Evolutionary conservation across 352 stramenopile species (phyloP).

Genomic region (Phytophthora ramorum): DNA sequence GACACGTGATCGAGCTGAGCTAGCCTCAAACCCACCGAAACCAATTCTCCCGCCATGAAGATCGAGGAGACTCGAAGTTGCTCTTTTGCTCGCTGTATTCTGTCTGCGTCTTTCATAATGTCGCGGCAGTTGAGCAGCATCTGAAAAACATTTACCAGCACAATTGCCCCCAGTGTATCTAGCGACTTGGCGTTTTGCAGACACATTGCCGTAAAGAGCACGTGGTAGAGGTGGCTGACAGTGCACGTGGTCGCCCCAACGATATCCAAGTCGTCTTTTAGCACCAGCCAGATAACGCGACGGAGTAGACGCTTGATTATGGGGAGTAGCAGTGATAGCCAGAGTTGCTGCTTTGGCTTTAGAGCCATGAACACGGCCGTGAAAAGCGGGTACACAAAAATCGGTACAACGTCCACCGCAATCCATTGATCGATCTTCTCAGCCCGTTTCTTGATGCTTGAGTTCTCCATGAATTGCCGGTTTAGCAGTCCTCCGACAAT

Average conservation of each 20-base stretch:
- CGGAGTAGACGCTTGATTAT: conserved; percentile 34
- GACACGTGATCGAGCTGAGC: conserved; percentile 7
- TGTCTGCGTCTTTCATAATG: conserved; percentile 15
- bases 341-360: conserved; percentile 20
- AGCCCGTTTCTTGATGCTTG: neutral
- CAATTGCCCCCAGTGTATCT: conserved; percentile 30
- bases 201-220: conserved; percentile 45
- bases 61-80: neutral
- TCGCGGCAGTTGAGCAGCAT: conserved; percentile 22
- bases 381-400: conserved; percentile 44
- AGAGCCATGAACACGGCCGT: conserved; percentile 39
- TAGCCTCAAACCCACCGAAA: neutral
- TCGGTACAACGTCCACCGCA: conserved; percentile 19
- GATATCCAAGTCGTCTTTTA: conserved; percentile 35
- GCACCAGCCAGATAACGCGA: conserved; percentile 25
- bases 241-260: conserved; percentile 16
- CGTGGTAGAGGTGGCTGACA: conserved; percentile 41
- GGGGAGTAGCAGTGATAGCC: conserved; percentile 39
- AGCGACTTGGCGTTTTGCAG: conserved; percentile 48
- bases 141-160: conserved; percentile 26
- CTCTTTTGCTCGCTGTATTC: neutral
- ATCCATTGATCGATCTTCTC: conserved; percentile 21
- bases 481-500: conserved; percentile 11
- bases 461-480: neutral
- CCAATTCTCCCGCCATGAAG: neutral